Conservation (phyloP, 768 basidiomycete genomes). For the Mrakia frigida region DNA sequence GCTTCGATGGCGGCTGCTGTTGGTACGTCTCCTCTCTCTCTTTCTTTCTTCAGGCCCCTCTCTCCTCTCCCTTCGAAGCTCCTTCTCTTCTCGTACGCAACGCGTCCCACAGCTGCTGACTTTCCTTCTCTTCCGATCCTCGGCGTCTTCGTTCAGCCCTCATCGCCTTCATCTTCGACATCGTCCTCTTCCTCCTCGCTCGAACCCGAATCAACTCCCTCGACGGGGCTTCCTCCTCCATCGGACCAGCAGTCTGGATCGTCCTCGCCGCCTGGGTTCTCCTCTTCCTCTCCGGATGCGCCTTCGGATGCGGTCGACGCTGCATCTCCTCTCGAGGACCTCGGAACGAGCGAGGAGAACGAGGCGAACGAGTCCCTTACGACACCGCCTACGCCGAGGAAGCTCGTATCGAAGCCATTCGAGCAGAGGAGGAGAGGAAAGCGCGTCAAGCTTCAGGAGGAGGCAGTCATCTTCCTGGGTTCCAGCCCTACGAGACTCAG, state of each 20-base stretch:
- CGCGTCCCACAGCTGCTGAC: neutral
- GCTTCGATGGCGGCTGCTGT: constrained; percentile 12
- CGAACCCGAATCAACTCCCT: constrained; percentile 72
- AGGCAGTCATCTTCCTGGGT: constrained; percentile 24
- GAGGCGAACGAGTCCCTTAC: constrained; percentile 15
- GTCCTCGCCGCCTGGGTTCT: constrained; percentile 79
- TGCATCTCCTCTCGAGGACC: constrained; percentile 51
- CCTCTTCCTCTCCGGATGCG: constrained; percentile 84
- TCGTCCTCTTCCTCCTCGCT: constrained; percentile 83
- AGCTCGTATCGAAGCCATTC: constrained; percentile 24
- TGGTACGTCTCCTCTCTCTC: constrained; percentile 17
- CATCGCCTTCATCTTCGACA: constrained; percentile 85
- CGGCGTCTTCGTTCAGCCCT: constrained; percentile 51
- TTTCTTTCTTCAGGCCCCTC: neutral
- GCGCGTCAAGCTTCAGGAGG: constrained; percentile 11
- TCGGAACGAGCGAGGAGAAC: constrained; percentile 24
- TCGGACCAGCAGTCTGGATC: constrained; percentile 88
- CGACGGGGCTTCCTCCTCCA: constrained; percentile 66
- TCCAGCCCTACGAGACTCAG: constrained; percentile 31
- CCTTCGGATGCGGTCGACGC: constrained; percentile 76
- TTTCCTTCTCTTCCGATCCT: neutral
- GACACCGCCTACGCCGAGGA: constrained; percentile 23
- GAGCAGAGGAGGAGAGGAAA: constrained; percentile 30
- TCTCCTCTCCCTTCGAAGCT: neutral
- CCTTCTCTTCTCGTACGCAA: neutral